Evolutionary conservation across 495 filamentous ascomycete genomes (phyloP).

Genomic region (Hypoxylon fragiforme): DNA sequence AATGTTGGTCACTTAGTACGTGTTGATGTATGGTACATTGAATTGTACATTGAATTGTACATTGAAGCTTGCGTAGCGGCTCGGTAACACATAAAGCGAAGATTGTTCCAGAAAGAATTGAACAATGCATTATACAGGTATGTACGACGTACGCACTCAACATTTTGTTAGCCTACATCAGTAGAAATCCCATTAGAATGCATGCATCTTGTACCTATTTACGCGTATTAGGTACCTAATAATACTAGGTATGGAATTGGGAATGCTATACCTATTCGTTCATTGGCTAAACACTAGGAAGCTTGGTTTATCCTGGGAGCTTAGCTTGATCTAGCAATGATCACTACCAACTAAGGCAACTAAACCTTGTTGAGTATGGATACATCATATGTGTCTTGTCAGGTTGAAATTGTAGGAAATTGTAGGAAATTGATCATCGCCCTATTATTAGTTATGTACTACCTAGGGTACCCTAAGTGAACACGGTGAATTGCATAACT

Average conservation of each 20-base stretch:
- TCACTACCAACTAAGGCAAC: slow-evolving; percentile 24
- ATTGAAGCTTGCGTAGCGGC: not conserved
- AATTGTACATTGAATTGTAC: not conserved
- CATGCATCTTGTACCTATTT: too few species aligned
- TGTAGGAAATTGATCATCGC: too few species aligned
- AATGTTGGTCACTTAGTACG: too few species aligned
- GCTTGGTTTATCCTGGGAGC: slow-evolving; percentile 25
- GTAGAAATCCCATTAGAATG: too few species aligned
- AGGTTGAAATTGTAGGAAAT: not conserved
- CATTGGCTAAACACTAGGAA: slow-evolving; percentile 17
- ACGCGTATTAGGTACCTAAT: too few species aligned
- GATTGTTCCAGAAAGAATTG: slow-evolving; percentile 6
- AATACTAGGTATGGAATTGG: too few species aligned
- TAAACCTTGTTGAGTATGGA: not conserved
- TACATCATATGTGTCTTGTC: not conserved
- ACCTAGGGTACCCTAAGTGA: too few species aligned
- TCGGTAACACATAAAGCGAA: not conserved
- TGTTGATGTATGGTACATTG: not conserved
- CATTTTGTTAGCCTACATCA: too few species aligned
- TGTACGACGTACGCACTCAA: slow-evolving; percentile 19
- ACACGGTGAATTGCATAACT: too few species aligned
- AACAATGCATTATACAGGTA: slow-evolving; percentile 1
- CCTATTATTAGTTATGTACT: too few species aligned
- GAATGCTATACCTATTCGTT: slow-evolving; percentile 13
- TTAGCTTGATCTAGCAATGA: slow-evolving; percentile 22